phyloP scores from a whole-genome alignment of 345 rosid genomes.

The Salix caprea region DNA sequence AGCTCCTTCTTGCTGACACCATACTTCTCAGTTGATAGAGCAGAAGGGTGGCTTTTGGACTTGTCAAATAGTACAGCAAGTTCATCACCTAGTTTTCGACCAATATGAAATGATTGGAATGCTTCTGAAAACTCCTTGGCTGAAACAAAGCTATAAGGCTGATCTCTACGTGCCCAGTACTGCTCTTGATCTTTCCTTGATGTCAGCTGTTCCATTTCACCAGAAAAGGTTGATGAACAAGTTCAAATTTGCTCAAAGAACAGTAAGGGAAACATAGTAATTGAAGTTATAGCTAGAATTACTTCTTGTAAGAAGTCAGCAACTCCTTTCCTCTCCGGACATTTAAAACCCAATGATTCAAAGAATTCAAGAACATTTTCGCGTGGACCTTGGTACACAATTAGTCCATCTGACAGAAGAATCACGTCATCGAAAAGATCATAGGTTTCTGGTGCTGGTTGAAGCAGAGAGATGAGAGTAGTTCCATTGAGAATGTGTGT shows the following conservation, averaged over 20 bases:
- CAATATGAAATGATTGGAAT: constrained; percentile 63
- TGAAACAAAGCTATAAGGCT: constrained; percentile 55
- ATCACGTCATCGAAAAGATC: constrained; percentile 71
- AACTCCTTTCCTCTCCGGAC: constrained; percentile 78
- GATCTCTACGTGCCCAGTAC: constrained; percentile 58
- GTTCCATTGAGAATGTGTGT: constrained; percentile 61
- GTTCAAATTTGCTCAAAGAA: not conserved
- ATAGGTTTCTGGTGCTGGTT: constrained; percentile 77
- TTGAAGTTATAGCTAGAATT: not conserved
- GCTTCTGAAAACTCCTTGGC: constrained; percentile 57
- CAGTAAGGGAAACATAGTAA: not conserved
- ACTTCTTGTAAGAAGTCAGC: constrained; percentile 90
- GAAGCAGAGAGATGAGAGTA: constrained; percentile 72
- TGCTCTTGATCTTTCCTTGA: constrained; percentile 86
- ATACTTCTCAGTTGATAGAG: constrained; percentile 59
- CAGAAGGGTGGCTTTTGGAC: constrained; percentile 68
- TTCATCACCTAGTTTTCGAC: constrained; percentile 55
- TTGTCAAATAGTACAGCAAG: constrained; percentile 68
- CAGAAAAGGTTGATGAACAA: not conserved
- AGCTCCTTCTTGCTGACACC: constrained; percentile 60
- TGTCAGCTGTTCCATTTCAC: constrained; percentile 37
- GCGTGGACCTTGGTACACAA: constrained; percentile 76
- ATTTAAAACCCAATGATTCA: constrained; percentile 54
- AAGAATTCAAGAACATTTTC: constrained; percentile 63
- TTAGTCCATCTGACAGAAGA: constrained; percentile 73